Evolutionary conservation across 306 rosid genomes (phyloP).

Genomic region (Parietaria judaica): DNA sequence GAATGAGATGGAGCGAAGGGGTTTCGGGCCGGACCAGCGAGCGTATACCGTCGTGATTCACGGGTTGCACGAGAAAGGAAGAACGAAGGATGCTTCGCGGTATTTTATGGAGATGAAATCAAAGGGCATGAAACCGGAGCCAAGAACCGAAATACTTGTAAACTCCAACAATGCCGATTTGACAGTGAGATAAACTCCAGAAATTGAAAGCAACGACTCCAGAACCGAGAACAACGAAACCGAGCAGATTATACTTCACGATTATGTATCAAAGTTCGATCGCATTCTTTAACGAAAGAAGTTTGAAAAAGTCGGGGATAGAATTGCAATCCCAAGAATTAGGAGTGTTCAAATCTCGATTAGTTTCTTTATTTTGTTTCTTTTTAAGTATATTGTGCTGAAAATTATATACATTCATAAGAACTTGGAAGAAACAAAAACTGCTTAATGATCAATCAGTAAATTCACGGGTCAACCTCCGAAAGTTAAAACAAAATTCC

Average conservation of each 20-base stretch:
- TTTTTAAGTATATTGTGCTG: too few species aligned
- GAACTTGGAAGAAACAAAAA: not conserved
- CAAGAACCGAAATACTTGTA: slow-evolving; percentile 42
- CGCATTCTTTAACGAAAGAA: too few species aligned
- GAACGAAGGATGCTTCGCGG: slow-evolving; percentile 40
- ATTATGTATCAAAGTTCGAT: not conserved
- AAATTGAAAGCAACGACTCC: too few species aligned
- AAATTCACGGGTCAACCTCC: not conserved
- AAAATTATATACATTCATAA: too few species aligned
- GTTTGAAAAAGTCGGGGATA: too few species aligned
- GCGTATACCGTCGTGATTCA: slow-evolving; percentile 75
- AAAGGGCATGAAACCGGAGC: slow-evolving; percentile 61
- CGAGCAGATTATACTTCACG: not conserved
- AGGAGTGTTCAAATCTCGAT: too few species aligned
- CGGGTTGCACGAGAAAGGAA: slow-evolving; percentile 48
- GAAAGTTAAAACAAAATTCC: not conserved
- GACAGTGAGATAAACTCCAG: slow-evolving; percentile 19
- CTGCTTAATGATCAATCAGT: not conserved
- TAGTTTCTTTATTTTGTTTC: too few species aligned
- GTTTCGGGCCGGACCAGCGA: slow-evolving; percentile 48
- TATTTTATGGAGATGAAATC: slow-evolving; percentile 52
- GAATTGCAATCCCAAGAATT: too few species aligned
- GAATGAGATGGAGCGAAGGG: slow-evolving; percentile 59
- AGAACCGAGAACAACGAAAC: not conserved
- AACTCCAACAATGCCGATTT: slow-evolving; percentile 23